Percentiles rank a stretch among this genome's conserved stretches.
Conservation (phyloP, 2,329 filamentous ascomycete species). For the Hirsutella minnesotensis region DNA sequence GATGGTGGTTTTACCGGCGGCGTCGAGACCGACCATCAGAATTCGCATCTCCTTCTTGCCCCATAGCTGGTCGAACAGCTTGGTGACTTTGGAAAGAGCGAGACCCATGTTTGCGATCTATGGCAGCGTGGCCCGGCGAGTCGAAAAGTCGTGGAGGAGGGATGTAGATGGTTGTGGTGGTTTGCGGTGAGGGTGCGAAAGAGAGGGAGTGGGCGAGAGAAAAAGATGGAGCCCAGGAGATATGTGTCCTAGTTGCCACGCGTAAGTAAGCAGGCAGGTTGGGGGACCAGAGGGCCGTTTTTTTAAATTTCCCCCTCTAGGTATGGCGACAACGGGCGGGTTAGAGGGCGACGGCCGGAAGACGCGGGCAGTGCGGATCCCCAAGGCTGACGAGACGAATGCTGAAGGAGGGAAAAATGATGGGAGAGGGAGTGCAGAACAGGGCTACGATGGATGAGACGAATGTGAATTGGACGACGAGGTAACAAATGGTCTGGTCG, state of each 20-base stretch:
- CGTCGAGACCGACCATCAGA: slow-evolving; percentile 98
- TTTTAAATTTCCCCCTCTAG: slow-evolving; percentile 9
- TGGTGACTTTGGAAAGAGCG: slow-evolving; percentile 93
- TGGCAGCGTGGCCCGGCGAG: slow-evolving; percentile 18
- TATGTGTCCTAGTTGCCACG: slow-evolving; percentile 17
- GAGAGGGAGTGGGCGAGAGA: slow-evolving; percentile 3
- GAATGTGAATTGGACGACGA: too few species aligned
- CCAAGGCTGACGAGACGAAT: neutral
- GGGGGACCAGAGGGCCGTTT: slow-evolving; percentile 6
- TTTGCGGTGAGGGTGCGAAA: slow-evolving; percentile 8
- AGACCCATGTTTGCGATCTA: slow-evolving; percentile 81
- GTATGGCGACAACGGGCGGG: neutral
- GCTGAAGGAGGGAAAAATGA: neutral
- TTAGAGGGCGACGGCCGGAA: neutral
- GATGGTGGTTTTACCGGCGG: slow-evolving; percentile 99
- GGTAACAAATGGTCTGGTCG: too few species aligned
- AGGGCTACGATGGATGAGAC: neutral
- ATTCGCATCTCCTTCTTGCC: slow-evolving; percentile 99
- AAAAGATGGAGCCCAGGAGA: slow-evolving; percentile 6
- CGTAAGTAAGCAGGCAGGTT: slow-evolving; percentile 12
- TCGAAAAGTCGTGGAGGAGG: slow-evolving; percentile 4
- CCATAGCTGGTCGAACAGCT: slow-evolving; percentile 92
- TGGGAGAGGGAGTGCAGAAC: slow-evolving; percentile 3
- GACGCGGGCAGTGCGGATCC: neutral
- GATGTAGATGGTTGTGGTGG: slow-evolving; percentile 2